Conservation (phyloP, 169 alveolate species). For the Plasmodium vinckei region DNA sequence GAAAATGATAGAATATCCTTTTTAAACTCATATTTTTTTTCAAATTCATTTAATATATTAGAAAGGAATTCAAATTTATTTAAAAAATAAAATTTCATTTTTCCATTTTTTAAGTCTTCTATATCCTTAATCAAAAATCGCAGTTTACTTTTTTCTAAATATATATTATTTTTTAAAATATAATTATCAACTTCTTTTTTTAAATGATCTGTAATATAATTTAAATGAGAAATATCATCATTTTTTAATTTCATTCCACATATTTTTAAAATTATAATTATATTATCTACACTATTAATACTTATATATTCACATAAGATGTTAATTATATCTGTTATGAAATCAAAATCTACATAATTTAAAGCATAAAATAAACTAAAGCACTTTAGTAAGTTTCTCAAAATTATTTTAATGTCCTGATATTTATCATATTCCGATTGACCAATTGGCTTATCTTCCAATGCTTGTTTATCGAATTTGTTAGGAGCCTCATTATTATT, state of each 20-base stretch:
- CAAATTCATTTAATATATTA: conserved; percentile 50
- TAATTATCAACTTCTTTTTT: conserved; percentile 57
- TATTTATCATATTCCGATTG: conserved; percentile 54
- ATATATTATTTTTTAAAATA: conserved; percentile 21
- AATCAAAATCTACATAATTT: conserved; percentile 64
- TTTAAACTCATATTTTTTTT: conserved; percentile 43
- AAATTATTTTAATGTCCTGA: conserved; percentile 43
- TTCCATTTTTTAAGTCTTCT: conserved; percentile 73
- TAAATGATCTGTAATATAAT: conserved; percentile 40
- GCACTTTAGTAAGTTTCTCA: conserved; percentile 55
- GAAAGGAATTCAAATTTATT: conserved; percentile 64
- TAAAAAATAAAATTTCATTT: conserved; percentile 74
- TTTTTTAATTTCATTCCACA: conserved; percentile 60
- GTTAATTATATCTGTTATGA: conserved; percentile 61
- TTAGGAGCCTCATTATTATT: not conserved
- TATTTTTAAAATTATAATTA: conserved; percentile 67
- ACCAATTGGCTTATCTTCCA: not conserved
- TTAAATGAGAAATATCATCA: conserved; percentile 59
- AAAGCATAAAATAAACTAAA: conserved; percentile 60
- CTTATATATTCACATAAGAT: conserved; percentile 68
- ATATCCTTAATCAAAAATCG: conserved; percentile 72
- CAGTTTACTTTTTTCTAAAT: conserved; percentile 49
- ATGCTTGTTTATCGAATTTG: not conserved
- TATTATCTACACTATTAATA: conserved; percentile 68
- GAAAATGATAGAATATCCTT: conserved; percentile 23